Percentiles rank a stretch among this genome's conserved stretches.
These are phyloP conservation scores for Akanthomyces lecanii DNA, from an alignment of 2,329 filamentous ascomycete species.

Conservation along the genomic window DNA sequence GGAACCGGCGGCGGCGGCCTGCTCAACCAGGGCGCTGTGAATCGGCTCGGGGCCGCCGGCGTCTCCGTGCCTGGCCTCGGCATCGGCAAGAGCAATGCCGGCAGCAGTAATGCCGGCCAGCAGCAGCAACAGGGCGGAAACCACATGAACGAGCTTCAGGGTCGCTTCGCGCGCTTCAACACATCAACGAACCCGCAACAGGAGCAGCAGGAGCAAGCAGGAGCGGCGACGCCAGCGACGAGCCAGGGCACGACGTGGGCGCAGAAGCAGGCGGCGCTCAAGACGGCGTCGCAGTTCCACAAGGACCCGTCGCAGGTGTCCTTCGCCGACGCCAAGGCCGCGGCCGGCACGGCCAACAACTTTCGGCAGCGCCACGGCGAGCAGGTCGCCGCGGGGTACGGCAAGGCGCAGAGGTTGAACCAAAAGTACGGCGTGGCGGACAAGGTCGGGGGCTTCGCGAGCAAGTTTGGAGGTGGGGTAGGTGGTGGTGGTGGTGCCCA, in stretches of 20 bases:
- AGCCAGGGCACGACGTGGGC: slow-evolving; percentile 56
- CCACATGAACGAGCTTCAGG: slow-evolving; percentile 64
- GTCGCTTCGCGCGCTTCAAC: slow-evolving; percentile 57
- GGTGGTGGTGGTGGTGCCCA: slow-evolving; percentile 15
- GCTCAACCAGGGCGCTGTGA: slow-evolving; percentile 55
- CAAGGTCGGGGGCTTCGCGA: slow-evolving; percentile 30
- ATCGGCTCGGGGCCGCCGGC: slow-evolving; percentile 66
- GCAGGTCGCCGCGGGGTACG: slow-evolving; percentile 58
- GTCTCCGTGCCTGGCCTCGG: slow-evolving; percentile 74
- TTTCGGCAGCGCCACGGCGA: slow-evolving; percentile 68
- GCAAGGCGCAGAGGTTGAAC: slow-evolving; percentile 53
- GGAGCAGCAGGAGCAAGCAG: slow-evolving; percentile 17
- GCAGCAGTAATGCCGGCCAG: slow-evolving; percentile 24
- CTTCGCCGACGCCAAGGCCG: slow-evolving; percentile 51
- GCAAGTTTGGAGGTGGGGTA: background rate
- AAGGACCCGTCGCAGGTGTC: slow-evolving; percentile 60
- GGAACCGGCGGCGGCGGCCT: slow-evolving; percentile 25
- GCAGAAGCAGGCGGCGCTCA: slow-evolving; percentile 60
- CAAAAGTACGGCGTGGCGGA: slow-evolving; percentile 56
- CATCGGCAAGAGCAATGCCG: slow-evolving; percentile 50
- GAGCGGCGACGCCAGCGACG: slow-evolving; percentile 25
- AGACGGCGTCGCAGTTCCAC: slow-evolving; percentile 55
- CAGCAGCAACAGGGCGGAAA: slow-evolving; percentile 22
- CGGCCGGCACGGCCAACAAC: slow-evolving; percentile 60
- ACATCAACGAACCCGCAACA: slow-evolving; percentile 25